Percentiles rank a stretch among this genome's conserved stretches.
Evolutionary conservation across 768 basidiomycete genomes (phyloP).

Genomic region (Tylopilus sp.): DNA sequence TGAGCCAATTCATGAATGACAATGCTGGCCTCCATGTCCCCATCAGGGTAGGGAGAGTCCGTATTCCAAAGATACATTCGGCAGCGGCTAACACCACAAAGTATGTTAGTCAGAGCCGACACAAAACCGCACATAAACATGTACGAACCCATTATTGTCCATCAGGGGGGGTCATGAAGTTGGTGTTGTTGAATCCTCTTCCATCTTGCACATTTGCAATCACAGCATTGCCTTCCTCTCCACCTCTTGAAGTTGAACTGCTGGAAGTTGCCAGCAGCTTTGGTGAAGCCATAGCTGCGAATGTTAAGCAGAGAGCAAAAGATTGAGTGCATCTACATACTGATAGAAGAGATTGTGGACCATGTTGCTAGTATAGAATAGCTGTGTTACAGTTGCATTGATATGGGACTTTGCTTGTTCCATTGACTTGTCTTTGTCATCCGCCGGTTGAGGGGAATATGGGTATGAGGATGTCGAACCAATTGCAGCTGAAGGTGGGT

Average conservation of each 20-base stretch:
- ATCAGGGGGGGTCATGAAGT: conserved; percentile 85
- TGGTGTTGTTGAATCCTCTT: conserved; percentile 87
- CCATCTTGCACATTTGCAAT: conserved; percentile 97
- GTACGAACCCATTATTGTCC: conserved; percentile 69
- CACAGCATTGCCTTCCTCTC: conserved; percentile 82
- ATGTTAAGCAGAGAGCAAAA: conserved; percentile 2
- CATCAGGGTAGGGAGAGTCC: conserved; percentile 85
- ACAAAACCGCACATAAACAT: not conserved
- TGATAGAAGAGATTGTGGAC: conserved; percentile 82
- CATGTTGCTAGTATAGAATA: conserved; percentile 85
- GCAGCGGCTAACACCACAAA: conserved; percentile 49
- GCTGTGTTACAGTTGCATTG: conserved; percentile 80
- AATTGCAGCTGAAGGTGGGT: not conserved
- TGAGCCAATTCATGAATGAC: conserved; percentile 90
- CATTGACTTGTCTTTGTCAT: conserved; percentile 49
- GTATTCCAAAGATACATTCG: conserved; percentile 98
- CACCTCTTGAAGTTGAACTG: conserved; percentile 94
- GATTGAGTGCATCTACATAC: conserved; percentile 21
- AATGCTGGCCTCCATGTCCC: conserved; percentile 94
- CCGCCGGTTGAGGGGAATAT: conserved; percentile 66
- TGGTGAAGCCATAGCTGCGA: conserved; percentile 84
- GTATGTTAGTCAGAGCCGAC: not conserved
- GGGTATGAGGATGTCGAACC: conserved; percentile 58
- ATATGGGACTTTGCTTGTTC: conserved; percentile 79
- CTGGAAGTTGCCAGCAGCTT: conserved; percentile 94